Evolutionary conservation across 495 filamentous ascomycete genomes (phyloP).

Genomic region (Talaromyces adpressus): DNA sequence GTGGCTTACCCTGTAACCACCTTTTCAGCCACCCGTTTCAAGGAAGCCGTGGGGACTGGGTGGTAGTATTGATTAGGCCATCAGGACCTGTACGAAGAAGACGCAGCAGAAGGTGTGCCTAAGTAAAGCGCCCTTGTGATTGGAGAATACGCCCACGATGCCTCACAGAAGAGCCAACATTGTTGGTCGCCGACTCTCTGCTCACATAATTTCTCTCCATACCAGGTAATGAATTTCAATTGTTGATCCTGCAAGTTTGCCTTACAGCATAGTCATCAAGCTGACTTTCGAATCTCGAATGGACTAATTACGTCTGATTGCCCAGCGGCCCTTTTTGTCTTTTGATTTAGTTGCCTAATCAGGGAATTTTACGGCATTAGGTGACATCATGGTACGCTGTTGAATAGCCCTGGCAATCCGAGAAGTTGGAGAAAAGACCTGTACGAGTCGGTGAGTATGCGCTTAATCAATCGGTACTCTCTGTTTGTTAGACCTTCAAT

Average conservation of each 20-base stretch:
- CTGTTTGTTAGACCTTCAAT: background rate
- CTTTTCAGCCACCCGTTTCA: background rate
- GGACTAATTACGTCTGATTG: background rate
- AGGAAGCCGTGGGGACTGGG: background rate
- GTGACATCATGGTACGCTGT: background rate
- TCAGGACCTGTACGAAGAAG: background rate
- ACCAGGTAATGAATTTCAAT: background rate
- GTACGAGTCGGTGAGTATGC: background rate
- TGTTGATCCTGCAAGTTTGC: background rate
- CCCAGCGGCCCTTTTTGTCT: background rate
- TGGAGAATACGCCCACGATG: too few relatives aligned
- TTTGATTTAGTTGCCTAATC: background rate
- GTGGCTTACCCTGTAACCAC: background rate
- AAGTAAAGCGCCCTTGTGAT: background rate
- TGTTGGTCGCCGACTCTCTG: background rate
- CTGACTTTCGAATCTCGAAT: background rate
- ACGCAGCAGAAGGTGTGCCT: background rate
- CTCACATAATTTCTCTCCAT: background rate
- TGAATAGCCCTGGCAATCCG: background rate
- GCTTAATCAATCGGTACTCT: background rate
- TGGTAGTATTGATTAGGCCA: background rate
- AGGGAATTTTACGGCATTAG: background rate
- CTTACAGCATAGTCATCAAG: background rate
- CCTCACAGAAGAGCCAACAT: background rate
- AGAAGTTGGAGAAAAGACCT: background rate